phyloP scores from a whole-genome alignment of 805 yeast genomes.

The Yamadazyma nakazawae region DNA sequence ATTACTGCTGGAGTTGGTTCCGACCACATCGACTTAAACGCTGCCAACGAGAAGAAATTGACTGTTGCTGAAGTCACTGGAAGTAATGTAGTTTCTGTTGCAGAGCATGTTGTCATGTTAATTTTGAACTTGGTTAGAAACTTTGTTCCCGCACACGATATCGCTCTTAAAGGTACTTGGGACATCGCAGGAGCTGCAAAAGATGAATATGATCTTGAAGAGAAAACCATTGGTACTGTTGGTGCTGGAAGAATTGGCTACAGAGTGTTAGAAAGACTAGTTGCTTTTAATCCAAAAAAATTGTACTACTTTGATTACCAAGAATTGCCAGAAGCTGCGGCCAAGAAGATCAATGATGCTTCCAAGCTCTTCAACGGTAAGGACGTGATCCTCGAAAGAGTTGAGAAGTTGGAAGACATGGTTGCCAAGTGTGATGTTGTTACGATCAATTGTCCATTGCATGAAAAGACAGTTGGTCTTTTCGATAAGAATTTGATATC shows the following conservation, averaged over 20 bases:
- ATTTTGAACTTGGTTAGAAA: conserved; percentile 69
- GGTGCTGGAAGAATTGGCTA: conserved; percentile 83
- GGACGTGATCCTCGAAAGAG: conserved; percentile 55
- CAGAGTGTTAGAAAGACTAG: conserved; percentile 67
- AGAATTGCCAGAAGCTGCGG: conserved; percentile 53
- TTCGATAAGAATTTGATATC: conserved; percentile 63
- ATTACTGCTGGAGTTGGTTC: conserved; percentile 86
- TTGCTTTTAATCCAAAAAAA: conserved; percentile 72
- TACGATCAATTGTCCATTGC: conserved; percentile 75
- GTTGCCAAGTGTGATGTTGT: conserved; percentile 68
- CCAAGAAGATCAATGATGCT: conserved; percentile 34
- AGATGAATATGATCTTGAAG: conserved; percentile 72
- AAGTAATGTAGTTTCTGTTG: conserved; percentile 75
- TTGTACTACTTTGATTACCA: conserved; percentile 75
- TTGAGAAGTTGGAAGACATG: conserved; percentile 59
- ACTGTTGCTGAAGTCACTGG: conserved; percentile 81
- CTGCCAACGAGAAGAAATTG: conserved; percentile 60
- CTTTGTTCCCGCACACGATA: conserved; percentile 76
- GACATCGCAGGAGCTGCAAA: conserved; percentile 75
- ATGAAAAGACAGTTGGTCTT: conserved; percentile 63
- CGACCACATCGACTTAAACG: conserved; percentile 72
- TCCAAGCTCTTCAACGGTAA: conserved; percentile 42
- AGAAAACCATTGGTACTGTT: conserved; percentile 72
- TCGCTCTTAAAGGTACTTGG: conserved; percentile 61
- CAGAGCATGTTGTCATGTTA: conserved; percentile 77